Evolutionary conservation across 2,329 filamentous ascomycete genomes (phyloP).

Genomic region (Magnaporthiopsis incrustans): DNA sequence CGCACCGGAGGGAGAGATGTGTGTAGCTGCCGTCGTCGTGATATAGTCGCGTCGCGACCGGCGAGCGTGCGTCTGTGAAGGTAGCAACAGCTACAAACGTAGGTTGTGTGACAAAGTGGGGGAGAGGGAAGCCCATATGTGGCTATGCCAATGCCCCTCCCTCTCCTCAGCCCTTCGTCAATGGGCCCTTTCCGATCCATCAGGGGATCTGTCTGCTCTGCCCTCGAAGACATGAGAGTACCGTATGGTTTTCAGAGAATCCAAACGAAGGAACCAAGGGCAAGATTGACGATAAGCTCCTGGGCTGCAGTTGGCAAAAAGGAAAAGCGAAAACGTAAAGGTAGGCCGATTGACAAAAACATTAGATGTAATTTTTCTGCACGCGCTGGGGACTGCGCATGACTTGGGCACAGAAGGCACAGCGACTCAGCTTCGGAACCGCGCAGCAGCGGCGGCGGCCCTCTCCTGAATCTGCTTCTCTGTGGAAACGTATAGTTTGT

Average conservation of each 20-base stretch:
- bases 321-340: not conserved
- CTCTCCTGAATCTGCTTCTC: conserved; percentile 71
- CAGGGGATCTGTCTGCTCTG: not conserved
- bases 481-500: conserved; percentile 73
- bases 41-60: not conserved
- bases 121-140: not conserved
- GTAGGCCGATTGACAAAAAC: not conserved
- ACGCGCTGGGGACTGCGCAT: not conserved
- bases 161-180: not conserved
- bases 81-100: not conserved
- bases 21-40: not conserved
- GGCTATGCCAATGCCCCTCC: too few relatives aligned
- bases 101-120: not conserved
- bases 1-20: not conserved
- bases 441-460: conserved; percentile 31
- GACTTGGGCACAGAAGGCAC: not conserved
- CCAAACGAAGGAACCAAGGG: not conserved
- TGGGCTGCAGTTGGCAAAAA: not conserved
- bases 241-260: not conserved
- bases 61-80: not conserved
- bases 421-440: conserved; percentile 25
- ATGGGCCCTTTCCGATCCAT: not conserved
- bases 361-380: not conserved
- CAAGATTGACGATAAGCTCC: not conserved
- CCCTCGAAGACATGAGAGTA: not conserved